Conservation (phyloP, 306 rosid species). For the Fragaria iinumae region DNA sequence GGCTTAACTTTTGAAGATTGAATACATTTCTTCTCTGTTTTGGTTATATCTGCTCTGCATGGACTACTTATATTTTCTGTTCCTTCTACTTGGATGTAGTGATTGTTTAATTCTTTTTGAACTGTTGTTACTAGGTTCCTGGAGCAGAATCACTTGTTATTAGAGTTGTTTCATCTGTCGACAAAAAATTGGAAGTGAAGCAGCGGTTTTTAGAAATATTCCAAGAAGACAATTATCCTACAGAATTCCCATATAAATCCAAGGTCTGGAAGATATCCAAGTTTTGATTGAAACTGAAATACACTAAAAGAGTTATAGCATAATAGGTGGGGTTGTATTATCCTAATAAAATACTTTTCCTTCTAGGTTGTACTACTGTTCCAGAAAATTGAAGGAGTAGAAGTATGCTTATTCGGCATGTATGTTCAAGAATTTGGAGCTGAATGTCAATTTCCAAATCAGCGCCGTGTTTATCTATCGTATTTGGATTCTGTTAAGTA, state of each 20-base stretch:
- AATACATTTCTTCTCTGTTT: neutral
- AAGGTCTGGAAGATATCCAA: constrained; percentile 49
- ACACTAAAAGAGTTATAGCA: neutral
- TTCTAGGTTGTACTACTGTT: constrained; percentile 81
- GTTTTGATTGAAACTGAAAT: neutral
- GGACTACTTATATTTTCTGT: neutral
- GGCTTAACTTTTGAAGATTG: neutral
- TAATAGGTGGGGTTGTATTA: constrained; percentile 4
- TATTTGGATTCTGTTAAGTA: constrained; percentile 97
- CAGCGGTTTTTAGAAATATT: constrained; percentile 89
- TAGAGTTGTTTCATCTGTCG: constrained; percentile 95
- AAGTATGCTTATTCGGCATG: constrained; percentile 98
- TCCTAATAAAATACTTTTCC: constrained; percentile 13
- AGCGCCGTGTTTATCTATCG: constrained; percentile 95
- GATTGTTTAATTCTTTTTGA: constrained; percentile 20
- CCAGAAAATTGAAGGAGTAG: constrained; percentile 98
- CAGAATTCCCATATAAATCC: constrained; percentile 93
- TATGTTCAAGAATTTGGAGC: constrained; percentile 99
- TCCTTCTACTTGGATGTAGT: neutral
- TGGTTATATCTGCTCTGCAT: neutral
- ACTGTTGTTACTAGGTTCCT: constrained; percentile 64
- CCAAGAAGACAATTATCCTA: constrained; percentile 93
- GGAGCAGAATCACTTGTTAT: constrained; percentile 86
- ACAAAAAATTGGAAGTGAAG: constrained; percentile 96
- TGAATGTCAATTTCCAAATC: constrained; percentile 84